Evolutionary conservation across 352 stramenopile genomes (phyloP).

Genomic region (Globisporangium spiculum): DNA sequence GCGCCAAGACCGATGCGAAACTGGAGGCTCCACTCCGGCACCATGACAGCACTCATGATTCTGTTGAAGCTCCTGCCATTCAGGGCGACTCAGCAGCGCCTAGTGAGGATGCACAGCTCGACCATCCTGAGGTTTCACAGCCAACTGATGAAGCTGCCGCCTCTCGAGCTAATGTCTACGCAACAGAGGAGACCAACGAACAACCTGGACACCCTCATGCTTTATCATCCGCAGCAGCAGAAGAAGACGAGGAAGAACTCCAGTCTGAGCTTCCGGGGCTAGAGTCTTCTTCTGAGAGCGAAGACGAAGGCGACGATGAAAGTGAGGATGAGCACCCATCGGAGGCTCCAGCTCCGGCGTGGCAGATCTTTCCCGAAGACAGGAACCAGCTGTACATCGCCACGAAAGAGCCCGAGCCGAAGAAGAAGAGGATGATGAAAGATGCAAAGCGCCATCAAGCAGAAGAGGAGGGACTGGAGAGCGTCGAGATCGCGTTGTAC

Average conservation of each 20-base stretch:
- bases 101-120: no score
- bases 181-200: not conserved
- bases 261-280: not conserved
- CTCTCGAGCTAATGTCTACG: not conserved
- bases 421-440: not conserved
- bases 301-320: not conserved
- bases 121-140: not conserved
- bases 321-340: not conserved
- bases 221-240: not conserved
- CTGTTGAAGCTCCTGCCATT: not conserved
- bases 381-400: constrained; percentile 10
- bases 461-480: not conserved
- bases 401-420: constrained; percentile 6
- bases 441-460: not conserved
- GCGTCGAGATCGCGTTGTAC: not conserved
- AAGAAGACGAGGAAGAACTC: not conserved
- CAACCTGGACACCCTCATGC: not conserved
- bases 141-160: not conserved
- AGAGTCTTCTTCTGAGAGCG: not conserved
- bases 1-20: not conserved
- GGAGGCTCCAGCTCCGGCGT: constrained; percentile 1
- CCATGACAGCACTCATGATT: not conserved
- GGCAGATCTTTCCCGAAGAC: constrained; percentile 19
- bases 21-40: not conserved
- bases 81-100: not conserved